Conservation (phyloP, 2,329 filamentous ascomycete species). For the Alternaria sp. region DNA sequence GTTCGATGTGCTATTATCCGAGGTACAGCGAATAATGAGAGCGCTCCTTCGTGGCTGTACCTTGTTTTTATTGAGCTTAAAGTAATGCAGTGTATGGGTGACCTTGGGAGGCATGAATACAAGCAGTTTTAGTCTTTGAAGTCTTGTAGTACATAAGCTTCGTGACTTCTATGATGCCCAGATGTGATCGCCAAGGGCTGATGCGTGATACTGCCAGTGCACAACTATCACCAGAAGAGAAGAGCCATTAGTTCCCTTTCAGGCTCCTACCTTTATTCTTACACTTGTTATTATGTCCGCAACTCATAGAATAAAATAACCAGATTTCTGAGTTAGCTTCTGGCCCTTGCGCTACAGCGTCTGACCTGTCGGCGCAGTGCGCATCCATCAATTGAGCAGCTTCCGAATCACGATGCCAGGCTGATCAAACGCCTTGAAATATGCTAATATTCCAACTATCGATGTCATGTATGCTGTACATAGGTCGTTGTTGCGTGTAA, state of each 20-base stretch:
- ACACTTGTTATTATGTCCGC: not conserved
- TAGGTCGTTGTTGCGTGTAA: not conserved
- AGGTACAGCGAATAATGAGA: not conserved
- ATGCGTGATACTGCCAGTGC: not conserved
- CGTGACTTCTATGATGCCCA: not conserved
- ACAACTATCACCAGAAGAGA: not conserved
- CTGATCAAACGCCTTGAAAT: no score
- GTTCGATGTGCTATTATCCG: not conserved
- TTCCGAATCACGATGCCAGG: not conserved
- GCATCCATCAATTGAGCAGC: not conserved
- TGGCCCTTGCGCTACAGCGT: not conserved
- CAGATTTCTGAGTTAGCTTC: not conserved
- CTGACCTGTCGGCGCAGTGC: not conserved
- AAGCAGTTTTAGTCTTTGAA: not conserved
- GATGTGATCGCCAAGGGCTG: constrained; percentile 2
- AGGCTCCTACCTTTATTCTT: not conserved
- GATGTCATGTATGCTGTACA: not conserved
- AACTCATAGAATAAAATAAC: not conserved
- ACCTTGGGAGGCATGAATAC: not conserved
- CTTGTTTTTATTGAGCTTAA: not conserved
- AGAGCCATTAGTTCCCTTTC: not conserved
- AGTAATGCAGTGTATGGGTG: not conserved
- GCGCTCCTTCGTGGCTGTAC: constrained; percentile 1
- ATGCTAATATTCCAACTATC: not conserved
- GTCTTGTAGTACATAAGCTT: not conserved